Conservation (phyloP, 73 alveolate species). For the Breviolum minutum region DNA sequence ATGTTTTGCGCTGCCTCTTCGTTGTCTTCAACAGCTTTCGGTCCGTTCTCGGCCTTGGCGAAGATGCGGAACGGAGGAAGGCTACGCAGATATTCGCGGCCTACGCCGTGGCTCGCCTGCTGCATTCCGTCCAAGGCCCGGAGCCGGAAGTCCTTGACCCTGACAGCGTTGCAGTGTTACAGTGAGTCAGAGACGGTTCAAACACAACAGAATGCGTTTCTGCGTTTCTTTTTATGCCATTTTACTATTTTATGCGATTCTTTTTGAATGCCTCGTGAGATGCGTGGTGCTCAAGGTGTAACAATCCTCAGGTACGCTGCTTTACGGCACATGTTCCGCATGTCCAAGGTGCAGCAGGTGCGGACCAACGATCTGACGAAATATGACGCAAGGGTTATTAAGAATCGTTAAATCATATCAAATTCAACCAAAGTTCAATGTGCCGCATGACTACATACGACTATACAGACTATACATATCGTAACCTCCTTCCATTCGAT, state of each 20-base stretch:
- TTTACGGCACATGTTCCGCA: no score
- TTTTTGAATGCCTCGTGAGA: not conserved
- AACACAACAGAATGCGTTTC: no score
- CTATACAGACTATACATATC: no score
- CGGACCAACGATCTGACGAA: not conserved
- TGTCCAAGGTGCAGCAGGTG: no score
- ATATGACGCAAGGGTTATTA: not conserved
- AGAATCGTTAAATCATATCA: not conserved
- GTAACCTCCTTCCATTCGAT: not conserved
- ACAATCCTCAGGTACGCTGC: constrained; percentile 41
- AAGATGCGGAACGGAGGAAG: no score
- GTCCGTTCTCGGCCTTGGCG: not conserved
- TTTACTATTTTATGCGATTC: no score
- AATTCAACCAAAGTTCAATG: not conserved
- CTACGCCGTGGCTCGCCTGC: not conserved
- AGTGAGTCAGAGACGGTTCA: not conserved
- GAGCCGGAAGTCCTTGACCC: constrained; percentile 79
- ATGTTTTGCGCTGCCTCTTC: not conserved
- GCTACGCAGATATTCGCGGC: no score
- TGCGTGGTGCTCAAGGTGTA: constrained; percentile 82
- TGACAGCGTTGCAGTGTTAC: not conserved
- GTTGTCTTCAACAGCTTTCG: not conserved
- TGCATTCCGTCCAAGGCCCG: constrained; percentile 53
- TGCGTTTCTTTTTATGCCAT: no score
- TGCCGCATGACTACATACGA: not conserved